These are phyloP conservation scores for Pichia ethanolica DNA, from an alignment of 805 yeast genomes.

Conservation along the genomic window DNA sequence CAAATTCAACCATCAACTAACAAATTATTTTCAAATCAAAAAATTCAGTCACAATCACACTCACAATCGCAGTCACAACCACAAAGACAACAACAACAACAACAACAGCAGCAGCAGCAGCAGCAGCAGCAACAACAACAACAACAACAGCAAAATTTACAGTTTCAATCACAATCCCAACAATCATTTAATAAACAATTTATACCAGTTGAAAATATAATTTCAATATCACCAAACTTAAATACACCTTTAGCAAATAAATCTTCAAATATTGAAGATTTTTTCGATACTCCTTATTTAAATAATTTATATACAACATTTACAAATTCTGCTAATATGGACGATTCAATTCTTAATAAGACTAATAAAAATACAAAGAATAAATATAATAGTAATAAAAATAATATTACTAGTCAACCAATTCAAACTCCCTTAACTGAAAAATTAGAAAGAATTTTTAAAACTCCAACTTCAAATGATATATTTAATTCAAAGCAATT, in stretches of 20 bases:
- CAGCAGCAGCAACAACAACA: not conserved
- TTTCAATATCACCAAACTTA: slow-evolving; percentile 1
- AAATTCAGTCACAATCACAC: not conserved
- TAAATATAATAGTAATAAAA: too few species aligned
- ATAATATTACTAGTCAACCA: not conserved
- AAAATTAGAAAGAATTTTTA: not conserved
- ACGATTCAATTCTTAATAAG: not conserved
- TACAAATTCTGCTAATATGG: slow-evolving; percentile 1
- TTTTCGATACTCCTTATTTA: slow-evolving; percentile 12
- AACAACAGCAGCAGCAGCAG: not conserved
- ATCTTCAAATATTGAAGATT: slow-evolving; percentile 3
- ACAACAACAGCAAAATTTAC: not conserved
- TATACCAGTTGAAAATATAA: not conserved
- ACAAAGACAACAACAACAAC: not conserved
- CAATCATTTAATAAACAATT: not conserved
- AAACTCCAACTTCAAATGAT: slow-evolving; percentile 7
- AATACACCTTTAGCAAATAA: slow-evolving; percentile 7
- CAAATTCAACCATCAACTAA: not conserved
- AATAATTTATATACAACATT: slow-evolving; percentile 8
- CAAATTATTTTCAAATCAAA: not conserved
- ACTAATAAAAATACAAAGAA: not conserved
- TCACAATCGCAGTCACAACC: not conserved
- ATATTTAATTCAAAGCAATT: not conserved
- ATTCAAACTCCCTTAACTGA: not conserved
- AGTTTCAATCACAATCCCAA: too few species aligned